These are phyloP conservation scores for Panaeolus cyanescens DNA, from an alignment of 768 basidiomycete species.

Conservation along the genomic window DNA sequence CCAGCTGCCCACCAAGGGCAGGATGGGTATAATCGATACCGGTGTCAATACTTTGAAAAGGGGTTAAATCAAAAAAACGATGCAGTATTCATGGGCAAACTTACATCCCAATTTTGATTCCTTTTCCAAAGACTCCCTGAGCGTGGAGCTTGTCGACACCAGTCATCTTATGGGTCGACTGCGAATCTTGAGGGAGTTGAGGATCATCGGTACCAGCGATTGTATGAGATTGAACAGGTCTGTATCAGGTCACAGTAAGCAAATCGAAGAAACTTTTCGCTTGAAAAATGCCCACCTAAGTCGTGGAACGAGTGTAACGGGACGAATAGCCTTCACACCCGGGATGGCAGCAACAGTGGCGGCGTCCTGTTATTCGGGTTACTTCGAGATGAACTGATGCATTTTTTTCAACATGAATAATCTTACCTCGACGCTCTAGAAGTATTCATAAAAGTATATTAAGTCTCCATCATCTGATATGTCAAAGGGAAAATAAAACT, in stretches of 20 bases:
- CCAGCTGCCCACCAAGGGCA: conserved; percentile 51
- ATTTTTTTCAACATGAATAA: not conserved
- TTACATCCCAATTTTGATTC: conserved; percentile 67
- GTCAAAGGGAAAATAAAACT: conserved; percentile 10
- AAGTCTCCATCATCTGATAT: not conserved
- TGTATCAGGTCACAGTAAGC: conserved; percentile 18
- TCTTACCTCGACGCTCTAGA: conserved; percentile 23
- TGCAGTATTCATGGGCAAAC: conserved; percentile 20
- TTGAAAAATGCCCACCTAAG: conserved; percentile 38
- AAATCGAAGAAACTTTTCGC: too few relatives aligned
- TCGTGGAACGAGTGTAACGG: conserved; percentile 43
- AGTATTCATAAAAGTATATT: not conserved
- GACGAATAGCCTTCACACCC: conserved; percentile 57
- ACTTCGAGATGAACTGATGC: not conserved
- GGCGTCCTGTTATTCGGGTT: conserved; percentile 40
- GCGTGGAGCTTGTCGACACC: conserved; percentile 70
- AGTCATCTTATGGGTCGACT: conserved; percentile 55
- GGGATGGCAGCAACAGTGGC: conserved; percentile 40
- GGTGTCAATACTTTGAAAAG: conserved; percentile 44
- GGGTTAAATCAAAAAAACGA: not conserved
- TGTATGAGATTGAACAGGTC: conserved; percentile 43
- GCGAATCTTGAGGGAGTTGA: conserved; percentile 41
- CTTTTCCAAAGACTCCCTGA: conserved; percentile 58
- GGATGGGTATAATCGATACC: conserved; percentile 57
- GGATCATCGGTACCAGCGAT: conserved; percentile 42